phyloP scores from a whole-genome alignment of 2,329 filamentous ascomycete genomes.

The Geosmithia flava region DNA sequence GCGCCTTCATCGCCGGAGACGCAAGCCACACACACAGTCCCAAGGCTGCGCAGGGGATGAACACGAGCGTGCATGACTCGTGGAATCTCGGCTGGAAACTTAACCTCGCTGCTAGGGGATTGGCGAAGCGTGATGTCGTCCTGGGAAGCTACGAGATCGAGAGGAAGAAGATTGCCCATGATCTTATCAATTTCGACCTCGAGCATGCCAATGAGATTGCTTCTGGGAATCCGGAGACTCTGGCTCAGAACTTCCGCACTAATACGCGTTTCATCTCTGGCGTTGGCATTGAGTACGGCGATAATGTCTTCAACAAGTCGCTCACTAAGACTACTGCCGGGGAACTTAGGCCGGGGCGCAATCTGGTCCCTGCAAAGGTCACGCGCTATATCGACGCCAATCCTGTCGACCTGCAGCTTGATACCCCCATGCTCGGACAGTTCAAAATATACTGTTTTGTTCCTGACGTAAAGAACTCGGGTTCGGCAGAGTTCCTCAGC shows the following conservation, averaged over 20 bases:
- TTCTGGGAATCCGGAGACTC: conserved; percentile 47
- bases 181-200: conserved; percentile 47
- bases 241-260: conserved; percentile 56
- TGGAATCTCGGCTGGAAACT: conserved; percentile 47
- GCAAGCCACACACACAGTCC: conserved; percentile 62
- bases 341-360: conserved; percentile 38
- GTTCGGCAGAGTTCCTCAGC: conserved; percentile 41
- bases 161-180: conserved; percentile 46
- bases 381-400: conserved; percentile 69
- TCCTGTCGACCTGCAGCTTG: conserved; percentile 64
- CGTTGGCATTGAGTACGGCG: conserved; percentile 49
- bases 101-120: conserved; percentile 39
- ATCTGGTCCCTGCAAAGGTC: conserved; percentile 55
- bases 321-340: conserved; percentile 10
- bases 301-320: conserved; percentile 33
- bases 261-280: conserved; percentile 66
- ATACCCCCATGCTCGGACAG: conserved; percentile 66
- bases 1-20: conserved; percentile 59
- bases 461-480: conserved; percentile 40
- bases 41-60: conserved; percentile 59
- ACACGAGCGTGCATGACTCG: conserved; percentile 47
- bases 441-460: conserved; percentile 65
- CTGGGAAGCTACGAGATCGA: conserved; percentile 51
- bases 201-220: conserved; percentile 46
- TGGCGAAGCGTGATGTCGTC: conserved; percentile 36